Base-by-base conservation (phyloP, 129 eudicot species). In the Oenanthe sinensis region DNA sequence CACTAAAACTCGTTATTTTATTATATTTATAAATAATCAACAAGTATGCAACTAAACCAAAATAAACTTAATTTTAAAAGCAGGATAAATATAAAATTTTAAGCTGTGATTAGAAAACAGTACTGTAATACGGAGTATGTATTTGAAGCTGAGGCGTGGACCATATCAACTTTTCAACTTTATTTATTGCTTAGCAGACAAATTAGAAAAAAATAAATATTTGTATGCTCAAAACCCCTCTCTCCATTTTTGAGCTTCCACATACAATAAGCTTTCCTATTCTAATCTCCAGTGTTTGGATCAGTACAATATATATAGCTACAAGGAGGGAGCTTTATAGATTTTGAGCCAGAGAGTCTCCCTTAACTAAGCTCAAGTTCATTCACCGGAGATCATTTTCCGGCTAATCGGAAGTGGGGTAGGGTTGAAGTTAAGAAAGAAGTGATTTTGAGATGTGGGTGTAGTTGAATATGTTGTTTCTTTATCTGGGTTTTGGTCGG, bases 401-500 rank as follows among this genome's bases (percentile, higher is more conserved):
- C 55, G 67, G 75, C 72, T n/a, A 69, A 44, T 44, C 39, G 58
- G 65, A 48, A 20, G 43, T 47, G 42, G 47, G 47, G 37, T 24
- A 33, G 24, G 26, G 49, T 13, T 46, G 69, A 72, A 60, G 68
- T 60, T 24, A 5, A 30, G 12, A 37, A 65, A 65, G 46, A 78
- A 79, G 80, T 80, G 75, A 75, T 76, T 80, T 74, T 70, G 75
- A 65, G 83, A 48, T 70, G 50, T 81, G 84, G 50, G 46, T 82
- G 79, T 79, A 72, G 78, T 65, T 55, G 8, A 62, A 39, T 13
- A 60, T n/a, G 71, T 74, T 47, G 65, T 67, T 76, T 74, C 69
- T 73, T 84, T 80, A 74, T 85, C 81, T 81, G 80, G 77, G 84
- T 80, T 77, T 58, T 80, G 82, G 73, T 82, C 76, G 26, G 75